A percentile compares a stretch with the other conserved stretches of the same genome.
Evolutionary conservation across 2,329 filamentous ascomycete species (phyloP).

Genomic region (Aspergillus pseudoterreus): DNA sequence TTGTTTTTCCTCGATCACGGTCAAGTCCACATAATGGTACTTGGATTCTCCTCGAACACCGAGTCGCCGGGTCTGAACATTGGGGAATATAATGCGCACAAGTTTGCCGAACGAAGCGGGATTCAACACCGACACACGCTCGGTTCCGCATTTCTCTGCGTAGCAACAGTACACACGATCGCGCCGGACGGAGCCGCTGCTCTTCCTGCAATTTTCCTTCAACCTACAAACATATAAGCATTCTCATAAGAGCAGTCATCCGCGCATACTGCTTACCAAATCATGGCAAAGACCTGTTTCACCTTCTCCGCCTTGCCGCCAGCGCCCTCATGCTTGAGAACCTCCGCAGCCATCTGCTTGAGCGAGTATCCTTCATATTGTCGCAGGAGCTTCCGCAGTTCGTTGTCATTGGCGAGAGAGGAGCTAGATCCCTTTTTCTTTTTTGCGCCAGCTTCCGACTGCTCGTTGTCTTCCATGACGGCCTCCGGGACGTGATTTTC

Average conservation of each 20-base stretch:
- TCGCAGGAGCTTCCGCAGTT: slow-evolving; percentile 44
- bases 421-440: slow-evolving; percentile 47
- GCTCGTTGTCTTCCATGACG: slow-evolving; percentile 39
- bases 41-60: slow-evolving; percentile 96
- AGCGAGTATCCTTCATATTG: slow-evolving; percentile 45
- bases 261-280: slow-evolving; percentile 39
- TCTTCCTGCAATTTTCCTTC: slow-evolving; percentile 46
- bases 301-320: slow-evolving; percentile 50
- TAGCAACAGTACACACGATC: slow-evolving; percentile 95
- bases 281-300: slow-evolving; percentile 52
- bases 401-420: slow-evolving; percentile 48
- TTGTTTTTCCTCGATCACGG: slow-evolving; percentile 44
- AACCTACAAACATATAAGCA: slow-evolving; percentile 30
- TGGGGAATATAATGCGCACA: slow-evolving; percentile 91
- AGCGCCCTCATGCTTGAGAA: slow-evolving; percentile 47
- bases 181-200: slow-evolving; percentile 70
- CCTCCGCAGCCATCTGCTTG: slow-evolving; percentile 47
- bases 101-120: slow-evolving; percentile 97
- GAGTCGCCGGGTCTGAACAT: slow-evolving; percentile 84
- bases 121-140: slow-evolving; percentile 91
- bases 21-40: slow-evolving; percentile 74
- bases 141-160: slow-evolving; percentile 84
- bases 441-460: slow-evolving; percentile 40
- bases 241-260: not conserved
- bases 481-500: slow-evolving; percentile 42